Base-by-base conservation (phyloP, 176 grass and related monocot species). In the Secale cereale region DNA sequence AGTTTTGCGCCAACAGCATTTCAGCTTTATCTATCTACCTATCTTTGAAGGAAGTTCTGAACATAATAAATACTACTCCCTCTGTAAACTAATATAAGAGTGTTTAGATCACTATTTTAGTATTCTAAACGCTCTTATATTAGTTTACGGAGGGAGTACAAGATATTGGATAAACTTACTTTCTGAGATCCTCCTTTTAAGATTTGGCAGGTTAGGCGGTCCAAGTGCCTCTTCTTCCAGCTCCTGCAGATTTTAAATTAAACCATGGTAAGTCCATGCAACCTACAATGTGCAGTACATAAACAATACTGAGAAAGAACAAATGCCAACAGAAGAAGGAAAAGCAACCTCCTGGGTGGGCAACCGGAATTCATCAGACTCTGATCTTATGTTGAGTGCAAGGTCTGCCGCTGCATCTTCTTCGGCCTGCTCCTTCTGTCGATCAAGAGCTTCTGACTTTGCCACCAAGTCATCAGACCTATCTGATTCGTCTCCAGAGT, bases 111-210 rank as follows among this genome's bases (percentile, higher is more conserved):
- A n/a, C n/a, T n/a, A n/a, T n/a, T n/a, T n/a, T n/a, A n/a, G n/a
- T n/a, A n/a, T n/a, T n/a, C n/a, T n/a, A n/a, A n/a, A n/a, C n/a
- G n/a, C n/a, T n/a, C n/a, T n/a, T n/a, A n/a, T n/a, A n/a, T n/a
- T n/a, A n/a, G n/a, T n/a, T n/a, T n/a, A n/a, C n/a, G n/a, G n/a
- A n/a, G n/a, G n/a, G n/a, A n/a, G n/a, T n/a, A 84, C 15, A 76
- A 41, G 12, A 27, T 59, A 36, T 52, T 81, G 62, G 54, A 79
- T 70, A 5, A 62, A 89, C 97, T 3, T 70, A 99, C 97, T 96
- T 84, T 99, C 97, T 85, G 91, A 94, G 37, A 99, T 99, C 81
- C 97, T 91, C 83, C 90, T 83, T 76, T 90, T 92, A 78, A 99
- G 88, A 83, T 89, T 96, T 68, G 87, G 94, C 59, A 99, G 88